Percentiles rank a stretch among this genome's conserved stretches.
phyloP scores from a whole-genome alignment of 2,329 filamentous ascomycete species.

The Myriosclerotinia curreyana region DNA sequence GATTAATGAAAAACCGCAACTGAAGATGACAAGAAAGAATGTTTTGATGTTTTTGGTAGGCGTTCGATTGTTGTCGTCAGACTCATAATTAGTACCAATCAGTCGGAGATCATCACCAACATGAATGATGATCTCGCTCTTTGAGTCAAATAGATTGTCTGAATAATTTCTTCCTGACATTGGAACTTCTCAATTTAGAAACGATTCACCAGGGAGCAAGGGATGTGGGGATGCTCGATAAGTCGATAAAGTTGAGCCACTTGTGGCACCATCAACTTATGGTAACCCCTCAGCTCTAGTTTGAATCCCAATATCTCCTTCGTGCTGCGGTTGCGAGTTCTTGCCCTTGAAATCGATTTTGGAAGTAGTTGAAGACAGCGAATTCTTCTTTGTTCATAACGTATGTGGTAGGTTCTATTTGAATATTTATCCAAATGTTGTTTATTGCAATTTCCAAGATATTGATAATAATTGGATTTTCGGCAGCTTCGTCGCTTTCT shows the following conservation, averaged over 20 bases:
- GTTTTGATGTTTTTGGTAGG: background rate
- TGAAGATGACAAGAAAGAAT: conserved; percentile 1
- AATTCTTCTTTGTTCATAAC: conserved; percentile 76
- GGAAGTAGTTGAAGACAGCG: conserved; percentile 82
- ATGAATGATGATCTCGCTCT: background rate
- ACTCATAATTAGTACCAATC: background rate
- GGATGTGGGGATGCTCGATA: background rate
- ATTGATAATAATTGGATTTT: conserved; percentile 59
- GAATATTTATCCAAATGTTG: conserved; percentile 66
- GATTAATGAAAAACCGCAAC: conserved; percentile 20
- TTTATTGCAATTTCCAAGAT: conserved; percentile 64
- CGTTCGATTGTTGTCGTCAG: background rate
- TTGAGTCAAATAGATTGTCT: background rate
- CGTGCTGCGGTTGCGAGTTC: conserved; percentile 48
- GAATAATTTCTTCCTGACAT: conserved; percentile 7
- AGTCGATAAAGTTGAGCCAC: conserved; percentile 15
- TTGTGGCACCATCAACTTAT: conserved; percentile 2
- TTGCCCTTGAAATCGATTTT: conserved; percentile 59
- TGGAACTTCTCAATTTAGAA: background rate
- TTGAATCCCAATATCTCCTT: conserved; percentile 53
- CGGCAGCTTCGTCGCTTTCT: conserved; percentile 64
- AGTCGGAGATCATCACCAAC: background rate
- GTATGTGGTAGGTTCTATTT: conserved; percentile 64
- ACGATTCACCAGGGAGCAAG: background rate
- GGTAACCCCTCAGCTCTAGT: conserved; percentile 5